Conservation (phyloP, 2,329 filamentous ascomycete species). For the Hypoxylon sp. region DNA sequence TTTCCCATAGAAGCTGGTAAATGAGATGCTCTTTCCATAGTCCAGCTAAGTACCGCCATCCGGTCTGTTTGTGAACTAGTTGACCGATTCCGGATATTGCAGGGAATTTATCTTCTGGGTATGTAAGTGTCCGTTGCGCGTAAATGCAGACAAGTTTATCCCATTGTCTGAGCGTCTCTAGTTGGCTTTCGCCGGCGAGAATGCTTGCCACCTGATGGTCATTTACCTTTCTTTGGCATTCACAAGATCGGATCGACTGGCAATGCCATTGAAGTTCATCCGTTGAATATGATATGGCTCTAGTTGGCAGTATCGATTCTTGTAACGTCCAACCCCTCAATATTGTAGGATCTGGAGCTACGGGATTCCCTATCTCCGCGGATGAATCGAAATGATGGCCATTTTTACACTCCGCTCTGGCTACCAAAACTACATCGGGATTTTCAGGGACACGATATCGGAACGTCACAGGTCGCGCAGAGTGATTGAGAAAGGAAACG, state of each 20-base stretch:
- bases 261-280: constrained; percentile 32
- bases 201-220: background rate
- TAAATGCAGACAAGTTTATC: constrained; percentile 16
- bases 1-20: constrained; percentile 17
- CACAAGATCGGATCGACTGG: constrained; percentile 1
- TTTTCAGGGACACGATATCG: constrained; percentile 5
- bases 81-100: constrained; percentile 30
- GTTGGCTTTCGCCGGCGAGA: background rate
- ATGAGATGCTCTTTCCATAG: constrained; percentile 26
- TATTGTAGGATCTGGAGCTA: constrained; percentile 2
- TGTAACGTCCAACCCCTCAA: constrained; percentile 28
- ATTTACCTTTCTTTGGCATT: constrained; percentile 5
- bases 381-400: constrained; percentile 12
- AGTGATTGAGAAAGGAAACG: constrained; percentile 12
- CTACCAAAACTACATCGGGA: background rate
- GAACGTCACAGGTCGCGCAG: background rate
- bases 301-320: constrained; percentile 20
- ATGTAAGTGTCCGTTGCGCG: constrained; percentile 15
- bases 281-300: constrained; percentile 22
- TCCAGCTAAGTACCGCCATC: constrained; percentile 27
- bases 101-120: constrained; percentile 20
- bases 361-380: background rate
- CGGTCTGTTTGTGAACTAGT: constrained; percentile 10
- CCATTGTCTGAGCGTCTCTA: constrained; percentile 2
- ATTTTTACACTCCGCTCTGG: constrained; percentile 9